phyloP scores from a whole-genome alignment of 176 grass and related monocot species.

The Eragrostis nindensis region DNA sequence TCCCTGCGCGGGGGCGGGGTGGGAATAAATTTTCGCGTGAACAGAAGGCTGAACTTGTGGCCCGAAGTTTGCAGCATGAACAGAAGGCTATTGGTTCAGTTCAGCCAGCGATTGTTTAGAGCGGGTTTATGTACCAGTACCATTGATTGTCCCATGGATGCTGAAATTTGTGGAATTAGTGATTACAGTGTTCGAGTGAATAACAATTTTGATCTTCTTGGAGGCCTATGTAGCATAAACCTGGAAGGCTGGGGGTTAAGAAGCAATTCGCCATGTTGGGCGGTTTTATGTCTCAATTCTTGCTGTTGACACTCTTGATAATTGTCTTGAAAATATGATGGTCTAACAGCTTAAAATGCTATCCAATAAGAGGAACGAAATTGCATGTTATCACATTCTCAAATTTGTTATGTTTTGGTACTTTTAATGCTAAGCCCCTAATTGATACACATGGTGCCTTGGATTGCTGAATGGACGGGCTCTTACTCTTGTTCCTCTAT shows the following conservation, averaged over 20 bases:
- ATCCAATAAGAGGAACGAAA: neutral
- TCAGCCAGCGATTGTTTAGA: too few species aligned
- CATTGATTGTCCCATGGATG: neutral
- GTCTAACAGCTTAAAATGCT: neutral
- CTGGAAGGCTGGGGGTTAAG: neutral
- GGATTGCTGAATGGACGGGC: neutral
- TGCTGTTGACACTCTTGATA: neutral
- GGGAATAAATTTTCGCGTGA: too few species aligned
- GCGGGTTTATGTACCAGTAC: neutral
- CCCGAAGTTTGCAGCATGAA: too few species aligned
- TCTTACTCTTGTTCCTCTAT: constrained; percentile 1
- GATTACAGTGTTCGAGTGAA: neutral
- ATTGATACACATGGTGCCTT: neutral
- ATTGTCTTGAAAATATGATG: neutral
- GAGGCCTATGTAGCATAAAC: neutral
- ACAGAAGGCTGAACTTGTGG: too few species aligned
- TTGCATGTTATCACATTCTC: neutral
- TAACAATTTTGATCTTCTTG: neutral
- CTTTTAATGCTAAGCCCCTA: neutral
- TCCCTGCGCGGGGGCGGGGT: too few species aligned
- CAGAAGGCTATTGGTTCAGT: too few species aligned
- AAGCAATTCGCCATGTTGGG: neutral
- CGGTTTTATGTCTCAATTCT: neutral
- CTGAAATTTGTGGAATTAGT: neutral
- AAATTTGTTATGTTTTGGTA: neutral